A percentile compares a stretch with the other conserved stretches of the same genome.
These are phyloP conservation scores for Lepiota brunneoincarnata DNA, from an alignment of 768 basidiomycete species.

Conservation along the genomic window DNA sequence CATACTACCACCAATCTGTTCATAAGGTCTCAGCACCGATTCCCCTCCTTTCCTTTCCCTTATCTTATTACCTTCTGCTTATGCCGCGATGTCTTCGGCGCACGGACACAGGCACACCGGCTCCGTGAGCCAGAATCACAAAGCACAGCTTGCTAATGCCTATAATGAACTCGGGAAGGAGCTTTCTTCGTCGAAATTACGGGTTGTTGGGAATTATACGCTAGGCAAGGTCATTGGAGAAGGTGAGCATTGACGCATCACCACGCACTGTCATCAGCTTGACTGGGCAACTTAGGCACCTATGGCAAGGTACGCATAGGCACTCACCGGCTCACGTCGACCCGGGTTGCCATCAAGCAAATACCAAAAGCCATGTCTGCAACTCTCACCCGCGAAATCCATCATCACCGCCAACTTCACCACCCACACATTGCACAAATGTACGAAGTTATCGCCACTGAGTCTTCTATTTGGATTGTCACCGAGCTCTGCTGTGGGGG, in stretches of 20 bases:
- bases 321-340: conserved; percentile 88
- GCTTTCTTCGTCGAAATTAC: conserved; percentile 84
- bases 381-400: conserved; percentile 92
- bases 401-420: conserved; percentile 95
- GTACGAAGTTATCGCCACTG: conserved; percentile 97
- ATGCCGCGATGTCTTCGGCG: conserved; percentile 45
- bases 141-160: conserved; percentile 87
- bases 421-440: conserved; percentile 95
- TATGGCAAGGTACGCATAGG: conserved; percentile 96
- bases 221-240: conserved; percentile 93
- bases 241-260: conserved; percentile 47
- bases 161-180: conserved; percentile 98
- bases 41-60: conserved; percentile 30
- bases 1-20: conserved; percentile 5
- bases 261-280: background rate
- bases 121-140: conserved; percentile 72
- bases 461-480: conserved; percentile 93
- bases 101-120: conserved; percentile 60
- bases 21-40: conserved; percentile 30
- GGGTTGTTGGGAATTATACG: conserved; percentile 93
- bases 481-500: conserved; percentile 96
- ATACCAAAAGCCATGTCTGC: conserved; percentile 93
- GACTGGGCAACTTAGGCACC: conserved; percentile 54
- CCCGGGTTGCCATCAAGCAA: conserved; percentile 95
- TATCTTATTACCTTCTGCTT: conserved; percentile 29